Base-by-base conservation (phyloP, 208 protist species). In the Wallacemonas rigidus region DNA sequence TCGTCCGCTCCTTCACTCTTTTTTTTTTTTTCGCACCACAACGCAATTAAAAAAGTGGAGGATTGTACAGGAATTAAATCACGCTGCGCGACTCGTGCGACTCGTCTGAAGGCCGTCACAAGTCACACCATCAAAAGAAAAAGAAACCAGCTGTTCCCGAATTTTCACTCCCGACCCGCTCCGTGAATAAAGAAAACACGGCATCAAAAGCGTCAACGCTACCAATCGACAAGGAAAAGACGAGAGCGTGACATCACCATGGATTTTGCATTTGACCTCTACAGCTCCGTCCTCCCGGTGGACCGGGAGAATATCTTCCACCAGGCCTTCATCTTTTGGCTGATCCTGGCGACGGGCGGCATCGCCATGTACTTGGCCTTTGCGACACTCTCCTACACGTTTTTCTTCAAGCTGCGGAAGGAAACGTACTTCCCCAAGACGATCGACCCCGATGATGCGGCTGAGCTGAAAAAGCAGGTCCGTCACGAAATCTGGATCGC, bases 401-500 rank as follows among this genome's bases (percentile, higher is more conserved):
- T 87, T 40, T 92, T 87, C 62, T 94, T 91, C 67, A 60, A 77
- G 2, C 62, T 74, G 11, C 73, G 80, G 35, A 77, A 78, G 65
- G 57, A 77, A n/a, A 85, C 80, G 35, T 94, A 84, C 63, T 94
- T 94, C 67, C 89, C 89, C 5, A 81, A 82, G 69, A 94, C 89
- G 6, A 88, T 94, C 58, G 76, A 89, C 43, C 82, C 83, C 6
- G 73, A 80, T 35, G 44, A 88, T 48, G 51, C 58, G 50, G n/a
- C 35, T 1, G 85, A 93, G 71, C 53, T 93, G 71, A 57, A 60
- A 26, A 51, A 67, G 62, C 88, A 92, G 69, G 79, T 89, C 55
- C 53, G 39, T 14, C 84, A 89, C 57, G 90, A 95, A 67, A 95
- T 93, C 58, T 90, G 80, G 62, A 92, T 95, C 48, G 88, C 88